Percentiles rank a stretch among this genome's conserved stretches.
phyloP scores from a whole-genome alignment of 441 rosid genomes.

The Isatis lusitanica region DNA sequence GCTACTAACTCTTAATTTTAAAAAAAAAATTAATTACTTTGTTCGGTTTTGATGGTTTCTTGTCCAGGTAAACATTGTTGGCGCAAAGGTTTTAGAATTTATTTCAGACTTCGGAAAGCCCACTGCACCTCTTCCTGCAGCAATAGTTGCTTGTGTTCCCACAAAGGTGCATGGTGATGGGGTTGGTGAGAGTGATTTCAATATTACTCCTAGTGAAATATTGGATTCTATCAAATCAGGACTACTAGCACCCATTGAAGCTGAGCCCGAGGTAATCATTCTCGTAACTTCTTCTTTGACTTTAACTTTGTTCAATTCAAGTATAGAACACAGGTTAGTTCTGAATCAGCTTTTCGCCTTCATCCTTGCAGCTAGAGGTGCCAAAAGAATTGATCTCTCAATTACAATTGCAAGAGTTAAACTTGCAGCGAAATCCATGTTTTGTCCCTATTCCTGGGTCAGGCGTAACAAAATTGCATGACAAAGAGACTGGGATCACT shows the following conservation, averaged over 20 bases:
- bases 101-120: slow-evolving; percentile 95
- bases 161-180: slow-evolving; percentile 82
- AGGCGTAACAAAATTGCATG: slow-evolving; percentile 61
- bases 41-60: slow-evolving; percentile 12
- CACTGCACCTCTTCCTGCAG: slow-evolving; percentile 92
- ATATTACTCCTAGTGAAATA: slow-evolving; percentile 73
- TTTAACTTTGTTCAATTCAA: slow-evolving; percentile 26
- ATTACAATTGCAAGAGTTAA: slow-evolving; percentile 70
- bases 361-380: slow-evolving; percentile 86
- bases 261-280: slow-evolving; percentile 91
- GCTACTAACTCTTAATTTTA: neutral
- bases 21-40: neutral
- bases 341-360: slow-evolving; percentile 28
- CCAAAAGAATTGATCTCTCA: slow-evolving; percentile 87
- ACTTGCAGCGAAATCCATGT: slow-evolving; percentile 59
- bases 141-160: slow-evolving; percentile 98
- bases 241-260: slow-evolving; percentile 82
- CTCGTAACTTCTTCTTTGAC: slow-evolving; percentile 26
- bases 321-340: slow-evolving; percentile 13
- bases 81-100: slow-evolving; percentile 90
- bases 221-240: slow-evolving; percentile 76
- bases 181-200: slow-evolving; percentile 84
- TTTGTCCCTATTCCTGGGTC: slow-evolving; percentile 62
- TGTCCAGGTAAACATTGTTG: slow-evolving; percentile 84
- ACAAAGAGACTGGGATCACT: slow-evolving; percentile 87